Evolutionary conservation across 805 yeast genomes (phyloP), one percentile per base, ranked within the genome.

Genomic region (Phaffomyces antillensis): DNA sequence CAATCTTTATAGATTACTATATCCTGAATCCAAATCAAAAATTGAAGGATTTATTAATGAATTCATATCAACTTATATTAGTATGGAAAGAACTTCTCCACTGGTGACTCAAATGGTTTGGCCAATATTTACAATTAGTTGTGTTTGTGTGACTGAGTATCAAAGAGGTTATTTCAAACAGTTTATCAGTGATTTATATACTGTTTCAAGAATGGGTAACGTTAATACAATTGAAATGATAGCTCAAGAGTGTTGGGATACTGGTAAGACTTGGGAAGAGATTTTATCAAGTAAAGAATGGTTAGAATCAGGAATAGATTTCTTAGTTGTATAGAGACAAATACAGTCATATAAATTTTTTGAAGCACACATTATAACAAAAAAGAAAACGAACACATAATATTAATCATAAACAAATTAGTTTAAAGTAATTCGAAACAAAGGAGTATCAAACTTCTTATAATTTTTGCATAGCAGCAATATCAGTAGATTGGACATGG

Each of bases 391-490:
- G 38, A 44, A 37, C 24, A 41, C 44, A 40, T 44, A 37, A 44
- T 38, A 44, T 44, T 41, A 44, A 34, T 44, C 44, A 41, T 44
- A 40, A 44, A 42, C 44, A 44, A 33, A 41, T 18, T 28, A 31
- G 33, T 31, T 31, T 31, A 31, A 31, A 31, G 33, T 31, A 34
- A 28, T 28, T 28, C 30, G 30, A 28, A 28, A 28, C 18, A 24
- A 20, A 25, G 45, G 44, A 44, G 42, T 32, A 34, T 33, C 36
- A 26, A 43, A 37, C 36, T 37, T 42, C 76, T 82, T 88, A 91
- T 75, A 91, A 79, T 78, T 91, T 91, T 73, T 77, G 85, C 98
- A 91, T 91, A 72, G 99, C 99, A 73, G 95, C 96, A 71, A 93
- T 71, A 73, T 93, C 99, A 56, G 96, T 86, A 62, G 98, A 91